phyloP scores from a whole-genome alignment of 1,139 yeast genomes.

The Sugiyamaella japonica region DNA sequence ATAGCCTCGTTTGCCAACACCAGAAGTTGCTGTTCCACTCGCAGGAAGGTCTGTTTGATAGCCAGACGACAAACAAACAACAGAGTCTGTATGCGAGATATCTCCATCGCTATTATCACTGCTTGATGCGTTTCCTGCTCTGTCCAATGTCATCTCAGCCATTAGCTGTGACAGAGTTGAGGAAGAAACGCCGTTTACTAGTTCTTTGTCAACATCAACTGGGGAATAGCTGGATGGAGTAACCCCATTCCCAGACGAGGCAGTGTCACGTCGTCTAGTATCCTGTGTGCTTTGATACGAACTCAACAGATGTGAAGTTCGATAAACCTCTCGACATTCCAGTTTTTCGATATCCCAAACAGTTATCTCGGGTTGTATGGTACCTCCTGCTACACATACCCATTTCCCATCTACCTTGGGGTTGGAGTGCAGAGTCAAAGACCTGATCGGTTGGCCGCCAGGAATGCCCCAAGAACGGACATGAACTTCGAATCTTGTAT shows the following conservation, averaged over 20 bases:
- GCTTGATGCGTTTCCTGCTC: background rate
- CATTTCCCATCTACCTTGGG: conserved; percentile 42
- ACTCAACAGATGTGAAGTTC: conserved; percentile 18
- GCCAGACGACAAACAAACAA: conserved; percentile 34
- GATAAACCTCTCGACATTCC: conserved; percentile 58
- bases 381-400: conserved; percentile 67
- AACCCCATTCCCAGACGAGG: background rate
- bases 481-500: conserved; percentile 62
- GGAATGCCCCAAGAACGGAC: conserved; percentile 64
- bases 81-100: conserved; percentile 5
- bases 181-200: background rate
- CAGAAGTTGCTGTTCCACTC: background rate
- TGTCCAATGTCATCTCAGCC: conserved; percentile 1
- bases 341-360: conserved; percentile 75
- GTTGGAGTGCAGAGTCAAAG: conserved; percentile 48
- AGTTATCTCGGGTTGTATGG: conserved; percentile 57
- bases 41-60: conserved; percentile 27
- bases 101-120: background rate
- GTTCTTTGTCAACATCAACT: conserved; percentile 7
- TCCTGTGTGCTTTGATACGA: conserved; percentile 10
- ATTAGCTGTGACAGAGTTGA: conserved; percentile 1
- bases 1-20: conserved; percentile 27
- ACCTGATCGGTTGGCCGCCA: conserved; percentile 49
- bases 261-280: background rate
- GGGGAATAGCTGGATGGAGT: background rate